phyloP scores from a whole-genome alignment of 2,329 filamentous ascomycete genomes.

The Fusarium redolens region DNA sequence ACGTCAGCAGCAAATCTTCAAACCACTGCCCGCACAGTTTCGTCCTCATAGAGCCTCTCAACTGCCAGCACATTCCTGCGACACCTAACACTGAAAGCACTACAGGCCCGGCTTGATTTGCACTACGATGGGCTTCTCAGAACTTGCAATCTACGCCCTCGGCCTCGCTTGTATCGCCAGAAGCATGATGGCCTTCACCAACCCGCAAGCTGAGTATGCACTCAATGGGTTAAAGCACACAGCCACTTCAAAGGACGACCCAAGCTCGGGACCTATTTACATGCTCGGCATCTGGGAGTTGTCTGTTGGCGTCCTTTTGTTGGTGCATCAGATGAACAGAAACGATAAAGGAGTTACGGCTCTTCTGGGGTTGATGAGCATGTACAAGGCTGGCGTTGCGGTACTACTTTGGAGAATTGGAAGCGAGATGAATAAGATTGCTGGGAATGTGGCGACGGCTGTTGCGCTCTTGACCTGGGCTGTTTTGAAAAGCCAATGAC shows the following conservation, averaged over 20 bases:
- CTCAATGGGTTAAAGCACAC: conserved; percentile 7
- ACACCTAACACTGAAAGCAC: too few relatives aligned
- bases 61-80: not conserved
- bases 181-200: conserved; percentile 9
- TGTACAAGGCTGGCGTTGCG: conserved; percentile 2
- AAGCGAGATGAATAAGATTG: not conserved
- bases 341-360: not conserved
- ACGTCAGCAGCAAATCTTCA: not conserved
- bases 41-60: not conserved
- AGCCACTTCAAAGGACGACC: not conserved
- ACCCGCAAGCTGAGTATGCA: conserved; percentile 10
- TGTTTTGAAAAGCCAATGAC: not conserved
- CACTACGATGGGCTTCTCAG: not conserved
- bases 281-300: conserved; percentile 14
- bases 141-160: not conserved
- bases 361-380: not conserved
- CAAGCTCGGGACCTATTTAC: not conserved
- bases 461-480: not conserved
- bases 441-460: not conserved
- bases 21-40: not conserved
- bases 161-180: not conserved
- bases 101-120: rapidly evolving
- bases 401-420: not conserved
- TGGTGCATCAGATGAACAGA: not conserved
- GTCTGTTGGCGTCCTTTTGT: not conserved